Conservation (phyloP, 805 yeast genomes). For the Candida patagonica region DNA sequence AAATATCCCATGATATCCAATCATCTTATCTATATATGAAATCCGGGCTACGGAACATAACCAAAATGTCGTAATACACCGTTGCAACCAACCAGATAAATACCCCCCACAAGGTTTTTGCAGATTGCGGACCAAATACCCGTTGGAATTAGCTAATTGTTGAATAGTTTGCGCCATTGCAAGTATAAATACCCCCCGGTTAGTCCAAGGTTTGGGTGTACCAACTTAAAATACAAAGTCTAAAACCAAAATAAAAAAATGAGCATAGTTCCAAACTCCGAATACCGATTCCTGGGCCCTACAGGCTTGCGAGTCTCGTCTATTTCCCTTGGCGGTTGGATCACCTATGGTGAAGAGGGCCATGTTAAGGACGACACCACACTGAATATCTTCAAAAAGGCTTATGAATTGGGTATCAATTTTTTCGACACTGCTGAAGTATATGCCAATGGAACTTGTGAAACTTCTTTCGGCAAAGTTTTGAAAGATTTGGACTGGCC, state of each 20-base stretch:
- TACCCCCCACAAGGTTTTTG: no score
- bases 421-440: constrained; percentile 26
- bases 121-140: no score
- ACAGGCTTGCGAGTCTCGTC: constrained; percentile 25
- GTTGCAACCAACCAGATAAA: no score
- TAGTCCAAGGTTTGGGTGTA: no score
- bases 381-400: constrained; percentile 20
- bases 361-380: constrained; percentile 18
- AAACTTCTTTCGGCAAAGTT: constrained; percentile 22
- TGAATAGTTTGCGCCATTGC: no score
- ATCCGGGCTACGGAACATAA: no score
- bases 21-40: no score
- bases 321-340: constrained; percentile 25
- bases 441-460: constrained; percentile 22
- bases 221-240: no score
- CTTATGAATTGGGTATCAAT: constrained; percentile 25
- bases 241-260: background rate
- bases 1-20: no score
- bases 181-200: no score
- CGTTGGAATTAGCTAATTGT: no score
- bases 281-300: constrained; percentile 24
- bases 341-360: constrained; percentile 20
- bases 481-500: constrained; percentile 23
- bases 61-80: no score
- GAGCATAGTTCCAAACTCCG: constrained; percentile 13